Percentiles rank a stretch among this genome's conserved stretches.
Conservation (phyloP, 1,139 yeast genomes). For the Hansenula anomala region DNA sequence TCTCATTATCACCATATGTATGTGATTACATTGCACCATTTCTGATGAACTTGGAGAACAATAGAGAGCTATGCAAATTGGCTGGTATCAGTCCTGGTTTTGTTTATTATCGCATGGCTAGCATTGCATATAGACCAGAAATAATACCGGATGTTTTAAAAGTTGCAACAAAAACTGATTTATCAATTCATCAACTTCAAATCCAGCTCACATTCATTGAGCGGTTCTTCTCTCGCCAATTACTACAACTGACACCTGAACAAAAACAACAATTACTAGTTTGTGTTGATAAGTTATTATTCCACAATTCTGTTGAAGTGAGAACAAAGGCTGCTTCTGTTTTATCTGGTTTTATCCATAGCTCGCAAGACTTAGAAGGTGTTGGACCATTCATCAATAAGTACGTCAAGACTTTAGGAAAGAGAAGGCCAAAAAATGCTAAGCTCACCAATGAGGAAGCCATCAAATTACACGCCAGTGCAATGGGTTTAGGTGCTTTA, state of each 20-base stretch:
- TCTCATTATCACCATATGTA: conserved; percentile 35
- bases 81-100: conserved; percentile 57
- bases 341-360: conserved; percentile 76
- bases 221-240: conserved; percentile 68
- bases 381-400: conserved; percentile 32
- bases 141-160: conserved; percentile 42
- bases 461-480: conserved; percentile 73
- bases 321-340: conserved; percentile 74
- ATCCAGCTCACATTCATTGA: conserved; percentile 70
- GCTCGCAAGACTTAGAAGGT: conserved; percentile 50
- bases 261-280: conserved; percentile 51
- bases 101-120: conserved; percentile 52
- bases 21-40: conserved; percentile 60
- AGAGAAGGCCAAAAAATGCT: conserved; percentile 27
- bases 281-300: conserved; percentile 52
- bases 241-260: conserved; percentile 45
- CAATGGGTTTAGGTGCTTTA: conserved; percentile 84
- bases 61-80: conserved; percentile 80
- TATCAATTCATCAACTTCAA: conserved; percentile 64
- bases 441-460: conserved; percentile 37
- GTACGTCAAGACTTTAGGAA: conserved; percentile 34
- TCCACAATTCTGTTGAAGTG: conserved; percentile 62
- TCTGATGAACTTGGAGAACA: conserved; percentile 55
- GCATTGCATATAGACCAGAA: conserved; percentile 46
- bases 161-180: conserved; percentile 43